Evolutionary conservation across 2,329 filamentous ascomycete species (phyloP).

Genomic region (Colletotrichum cuscutae): DNA sequence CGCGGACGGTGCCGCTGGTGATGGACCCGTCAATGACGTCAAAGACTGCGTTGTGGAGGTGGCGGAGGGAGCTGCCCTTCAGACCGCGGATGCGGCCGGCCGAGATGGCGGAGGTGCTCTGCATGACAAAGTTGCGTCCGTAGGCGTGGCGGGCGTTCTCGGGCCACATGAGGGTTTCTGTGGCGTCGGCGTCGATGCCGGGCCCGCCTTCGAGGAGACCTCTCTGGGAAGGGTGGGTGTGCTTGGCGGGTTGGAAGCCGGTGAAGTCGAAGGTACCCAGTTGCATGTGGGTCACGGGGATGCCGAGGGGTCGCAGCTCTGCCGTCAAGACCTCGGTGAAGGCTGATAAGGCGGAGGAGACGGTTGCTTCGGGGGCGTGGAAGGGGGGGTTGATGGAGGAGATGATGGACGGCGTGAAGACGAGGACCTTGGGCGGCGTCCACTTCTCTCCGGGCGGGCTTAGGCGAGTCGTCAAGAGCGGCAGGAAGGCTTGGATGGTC

Average conservation of each 20-base stretch:
- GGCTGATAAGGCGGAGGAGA: conserved; percentile 87
- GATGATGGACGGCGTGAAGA: conserved; percentile 84
- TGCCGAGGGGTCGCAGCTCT: conserved; percentile 80
- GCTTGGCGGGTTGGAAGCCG: conserved; percentile 65
- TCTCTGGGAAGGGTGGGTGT: conserved; percentile 47
- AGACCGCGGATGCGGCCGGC: conserved; percentile 67
- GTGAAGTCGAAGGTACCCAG: conserved; percentile 91
- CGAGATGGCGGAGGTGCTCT: conserved; percentile 65
- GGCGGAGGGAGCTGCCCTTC: conserved; percentile 77
- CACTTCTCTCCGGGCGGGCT: conserved; percentile 61
- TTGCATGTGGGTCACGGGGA: conserved; percentile 87
- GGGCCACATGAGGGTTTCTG: conserved; percentile 72
- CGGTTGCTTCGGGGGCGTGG: conserved; percentile 85
- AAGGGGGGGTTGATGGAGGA: conserved; percentile 83
- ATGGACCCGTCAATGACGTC: conserved; percentile 81
- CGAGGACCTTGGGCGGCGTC: conserved; percentile 73
- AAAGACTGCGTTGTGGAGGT: conserved; percentile 88
- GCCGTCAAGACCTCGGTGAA: conserved; percentile 84
- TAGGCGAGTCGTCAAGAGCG: conserved; percentile 74
- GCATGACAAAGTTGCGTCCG: conserved; percentile 68
- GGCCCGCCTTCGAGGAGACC: conserved; percentile 52
- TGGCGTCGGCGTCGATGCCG: conserved; percentile 54
- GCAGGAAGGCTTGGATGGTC: conserved; percentile 89
- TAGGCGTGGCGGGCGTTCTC: conserved; percentile 70
- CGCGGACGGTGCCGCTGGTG: conserved; percentile 73